Conservation (phyloP, 2,329 filamentous ascomycete species). For the Arthrobotrys iridis region DNA sequence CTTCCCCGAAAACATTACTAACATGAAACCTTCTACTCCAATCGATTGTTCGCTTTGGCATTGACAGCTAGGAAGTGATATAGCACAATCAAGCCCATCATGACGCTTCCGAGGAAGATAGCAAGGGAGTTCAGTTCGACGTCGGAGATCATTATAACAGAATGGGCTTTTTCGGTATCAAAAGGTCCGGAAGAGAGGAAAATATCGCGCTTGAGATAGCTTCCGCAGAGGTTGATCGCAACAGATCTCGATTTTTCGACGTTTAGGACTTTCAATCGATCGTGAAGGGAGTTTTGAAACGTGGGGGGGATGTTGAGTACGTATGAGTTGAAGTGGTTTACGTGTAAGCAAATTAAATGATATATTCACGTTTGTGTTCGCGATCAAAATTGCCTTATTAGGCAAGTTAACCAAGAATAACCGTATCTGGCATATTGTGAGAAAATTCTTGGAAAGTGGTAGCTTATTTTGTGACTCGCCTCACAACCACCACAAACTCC, state of each 20-base stretch:
- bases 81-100: constrained; percentile 91
- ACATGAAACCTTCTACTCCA: constrained; percentile 22
- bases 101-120: constrained; percentile 86
- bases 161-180: not conserved
- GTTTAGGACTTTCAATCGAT: not conserved
- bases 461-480: constrained; percentile 44
- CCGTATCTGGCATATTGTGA: not conserved
- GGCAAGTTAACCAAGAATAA: not conserved
- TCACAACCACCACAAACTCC: constrained; percentile 29
- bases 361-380: constrained; percentile 31
- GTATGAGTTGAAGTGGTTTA: constrained; percentile 33
- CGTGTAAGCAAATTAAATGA: constrained; percentile 34
- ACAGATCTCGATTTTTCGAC: not conserved
- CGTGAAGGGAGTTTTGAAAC: not conserved
- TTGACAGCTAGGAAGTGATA: constrained; percentile 99
- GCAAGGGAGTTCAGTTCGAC: constrained; percentile 87
- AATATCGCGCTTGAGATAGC: not conserved
- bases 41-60: constrained; percentile 68
- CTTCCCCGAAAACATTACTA: not conserved
- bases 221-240: not conserved
- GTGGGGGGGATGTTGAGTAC: not conserved
- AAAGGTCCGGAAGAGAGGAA: not conserved
- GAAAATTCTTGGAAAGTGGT: constrained; percentile 10
- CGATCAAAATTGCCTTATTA: constrained; percentile 43
- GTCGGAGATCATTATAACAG: constrained; percentile 88